These are phyloP conservation scores for Tolypocladium tropicale DNA, from an alignment of 2,329 filamentous ascomycete genomes.

Conservation along the genomic window DNA sequence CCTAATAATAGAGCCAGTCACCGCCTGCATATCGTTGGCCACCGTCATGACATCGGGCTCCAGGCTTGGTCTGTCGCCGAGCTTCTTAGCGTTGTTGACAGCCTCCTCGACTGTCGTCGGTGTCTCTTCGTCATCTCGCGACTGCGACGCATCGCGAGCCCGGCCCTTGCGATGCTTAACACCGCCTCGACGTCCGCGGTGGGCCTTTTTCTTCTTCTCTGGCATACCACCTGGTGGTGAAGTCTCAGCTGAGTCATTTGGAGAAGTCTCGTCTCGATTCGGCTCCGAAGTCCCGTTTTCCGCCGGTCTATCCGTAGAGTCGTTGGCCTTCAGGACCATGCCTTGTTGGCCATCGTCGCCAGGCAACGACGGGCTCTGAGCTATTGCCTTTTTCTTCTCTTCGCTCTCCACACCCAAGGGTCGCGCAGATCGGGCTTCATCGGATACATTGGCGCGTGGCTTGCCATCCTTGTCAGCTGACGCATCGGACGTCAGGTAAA, in stretches of 20 bases:
- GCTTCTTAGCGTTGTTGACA: slow-evolving; percentile 47
- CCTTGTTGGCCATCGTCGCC: background rate
- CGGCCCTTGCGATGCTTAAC: slow-evolving; percentile 54
- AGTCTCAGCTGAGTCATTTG: background rate
- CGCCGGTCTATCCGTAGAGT: background rate
- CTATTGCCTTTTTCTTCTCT: background rate
- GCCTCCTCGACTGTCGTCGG: slow-evolving; percentile 49
- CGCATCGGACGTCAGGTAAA: slow-evolving; percentile 5
- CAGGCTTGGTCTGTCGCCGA: slow-evolving; percentile 41
- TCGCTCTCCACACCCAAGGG: background rate
- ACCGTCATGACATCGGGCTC: slow-evolving; percentile 54
- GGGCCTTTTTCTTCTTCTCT: slow-evolving; percentile 57
- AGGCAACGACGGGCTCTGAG: background rate
- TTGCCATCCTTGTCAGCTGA: background rate
- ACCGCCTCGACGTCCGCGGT: slow-evolving; percentile 62
- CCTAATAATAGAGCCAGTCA: slow-evolving; percentile 47
- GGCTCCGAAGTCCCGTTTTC: background rate
- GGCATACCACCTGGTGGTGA: slow-evolving; percentile 4
- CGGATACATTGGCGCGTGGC: background rate
- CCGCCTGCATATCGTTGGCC: slow-evolving; percentile 45
- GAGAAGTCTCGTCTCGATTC: background rate
- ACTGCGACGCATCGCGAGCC: slow-evolving; percentile 40
- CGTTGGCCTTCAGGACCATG: background rate
- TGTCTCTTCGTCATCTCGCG: slow-evolving; percentile 34
- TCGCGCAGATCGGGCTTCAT: background rate